Conservation (phyloP, 768 basidiomycete genomes). For the Auriculariales sp. region DNA sequence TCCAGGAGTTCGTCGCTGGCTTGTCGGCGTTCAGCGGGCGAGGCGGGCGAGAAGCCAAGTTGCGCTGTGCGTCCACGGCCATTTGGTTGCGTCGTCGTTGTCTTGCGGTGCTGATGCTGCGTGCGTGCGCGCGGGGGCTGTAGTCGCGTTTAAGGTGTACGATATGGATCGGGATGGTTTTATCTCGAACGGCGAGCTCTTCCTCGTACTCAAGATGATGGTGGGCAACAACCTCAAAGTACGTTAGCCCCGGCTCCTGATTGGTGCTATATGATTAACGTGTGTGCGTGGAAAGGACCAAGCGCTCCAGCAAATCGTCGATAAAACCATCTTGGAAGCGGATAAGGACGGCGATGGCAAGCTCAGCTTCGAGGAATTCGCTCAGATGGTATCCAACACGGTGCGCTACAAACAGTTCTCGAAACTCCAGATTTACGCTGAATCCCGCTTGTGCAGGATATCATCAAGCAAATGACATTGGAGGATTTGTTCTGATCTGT, state of each 20-base stretch:
- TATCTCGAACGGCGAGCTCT: constrained; percentile 97
- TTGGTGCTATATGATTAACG: neutral
- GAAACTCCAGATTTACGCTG: neutral
- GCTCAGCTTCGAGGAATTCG: constrained; percentile 93
- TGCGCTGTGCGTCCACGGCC: constrained; percentile 55
- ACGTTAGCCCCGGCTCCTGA: constrained; percentile 3
- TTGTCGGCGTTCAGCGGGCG: constrained; percentile 95
- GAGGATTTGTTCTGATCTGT: constrained; percentile 86
- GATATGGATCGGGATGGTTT: constrained; percentile 96
- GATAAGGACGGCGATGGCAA: constrained; percentile 97
- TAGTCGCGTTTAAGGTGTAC: constrained; percentile 99
- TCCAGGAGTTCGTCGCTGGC: constrained; percentile 97
- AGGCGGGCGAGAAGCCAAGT: constrained; percentile 92
- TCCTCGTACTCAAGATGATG: constrained; percentile 99
- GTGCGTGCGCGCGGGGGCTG: neutral
- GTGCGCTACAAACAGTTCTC: constrained; percentile 27
- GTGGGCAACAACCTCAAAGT: constrained; percentile 98
- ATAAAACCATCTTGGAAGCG: constrained; percentile 99
- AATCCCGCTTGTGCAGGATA: constrained; percentile 45
- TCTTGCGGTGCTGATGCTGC: neutral
- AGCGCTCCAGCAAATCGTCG: constrained; percentile 97
- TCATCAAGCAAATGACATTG: constrained; percentile 97
- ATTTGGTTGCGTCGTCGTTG: constrained; percentile 2
- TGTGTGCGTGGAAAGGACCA: constrained; percentile 57
- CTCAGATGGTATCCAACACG: constrained; percentile 92